phyloP scores from a whole-genome alignment of 441 rosid genomes.

The Pelargonium myrrhifolium region DNA sequence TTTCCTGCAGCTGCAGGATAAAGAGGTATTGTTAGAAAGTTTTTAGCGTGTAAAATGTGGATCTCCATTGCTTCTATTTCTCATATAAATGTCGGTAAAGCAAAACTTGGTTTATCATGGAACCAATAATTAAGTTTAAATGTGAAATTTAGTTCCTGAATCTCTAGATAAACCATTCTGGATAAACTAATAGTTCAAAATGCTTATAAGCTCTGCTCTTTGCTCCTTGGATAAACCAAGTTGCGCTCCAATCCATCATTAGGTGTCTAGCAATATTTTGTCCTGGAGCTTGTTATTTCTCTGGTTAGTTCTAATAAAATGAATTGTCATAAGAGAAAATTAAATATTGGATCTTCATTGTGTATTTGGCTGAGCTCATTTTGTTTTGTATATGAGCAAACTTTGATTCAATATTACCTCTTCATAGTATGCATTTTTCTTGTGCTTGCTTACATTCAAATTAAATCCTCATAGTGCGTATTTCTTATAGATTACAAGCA shows the following conservation, averaged over 20 bases:
- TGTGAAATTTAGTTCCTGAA: neutral
- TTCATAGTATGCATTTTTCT: neutral
- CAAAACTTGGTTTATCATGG: neutral
- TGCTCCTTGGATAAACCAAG: neutral
- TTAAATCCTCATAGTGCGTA: neutral
- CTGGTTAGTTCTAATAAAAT: neutral
- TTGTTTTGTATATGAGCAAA: neutral
- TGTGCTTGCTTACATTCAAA: neutral
- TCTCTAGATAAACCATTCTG: neutral
- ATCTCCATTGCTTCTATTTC: neutral
- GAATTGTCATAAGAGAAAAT: neutral
- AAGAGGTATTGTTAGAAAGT: neutral
- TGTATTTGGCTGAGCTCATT: neutral
- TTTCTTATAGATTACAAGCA: slow-evolving; percentile 6
- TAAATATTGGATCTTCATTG: neutral
- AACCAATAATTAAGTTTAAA: neutral
- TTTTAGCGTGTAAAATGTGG: neutral
- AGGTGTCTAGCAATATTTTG: neutral
- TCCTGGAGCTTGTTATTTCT: neutral
- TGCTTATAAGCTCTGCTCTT: neutral
- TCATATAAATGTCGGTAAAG: neutral
- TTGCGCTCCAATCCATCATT: neutral
- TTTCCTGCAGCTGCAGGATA: neutral
- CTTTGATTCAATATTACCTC: neutral
- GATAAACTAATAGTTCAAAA: neutral